Conservation (phyloP, 345 rosid genomes). For the Boechera retrofracta region DNA sequence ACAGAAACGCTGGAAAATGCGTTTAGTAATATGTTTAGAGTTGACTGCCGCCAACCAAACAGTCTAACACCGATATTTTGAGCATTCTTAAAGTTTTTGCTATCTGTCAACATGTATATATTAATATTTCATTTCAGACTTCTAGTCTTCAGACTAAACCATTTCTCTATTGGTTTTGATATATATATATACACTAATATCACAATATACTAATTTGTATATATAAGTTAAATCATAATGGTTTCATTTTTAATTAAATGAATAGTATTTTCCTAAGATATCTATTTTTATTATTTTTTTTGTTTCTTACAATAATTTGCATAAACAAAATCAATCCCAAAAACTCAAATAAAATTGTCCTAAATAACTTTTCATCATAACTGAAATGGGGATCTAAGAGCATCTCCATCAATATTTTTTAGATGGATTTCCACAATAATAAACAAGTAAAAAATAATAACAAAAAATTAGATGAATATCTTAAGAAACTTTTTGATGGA, state of each 20-base stretch:
- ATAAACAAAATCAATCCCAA: not conserved
- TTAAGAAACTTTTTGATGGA: no score
- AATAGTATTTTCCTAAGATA: no score
- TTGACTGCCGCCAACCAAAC: constrained; percentile 24
- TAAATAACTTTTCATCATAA: no score
- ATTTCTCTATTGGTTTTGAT: not conserved
- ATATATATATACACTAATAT: not conserved
- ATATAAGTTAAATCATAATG: not conserved
- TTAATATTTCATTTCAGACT: no score
- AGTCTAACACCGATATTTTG: not conserved
- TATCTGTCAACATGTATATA: not conserved
- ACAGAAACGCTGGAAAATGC: constrained; percentile 26
- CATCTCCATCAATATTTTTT: no score
- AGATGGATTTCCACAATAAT: no score
- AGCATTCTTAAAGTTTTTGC: not conserved
- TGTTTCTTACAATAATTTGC: no score
- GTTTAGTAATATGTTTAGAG: not conserved
- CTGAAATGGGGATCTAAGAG: no score
- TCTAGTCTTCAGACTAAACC: not conserved
- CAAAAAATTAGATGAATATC: no score
- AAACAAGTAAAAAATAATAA: no score
- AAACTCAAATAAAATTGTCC: not conserved
- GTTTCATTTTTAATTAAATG: not conserved
- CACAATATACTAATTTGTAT: not conserved
- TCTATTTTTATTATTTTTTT: no score